These are phyloP conservation scores for Apiotrichum brassicae DNA, from an alignment of 1,284 basidiomycete genomes.

Conservation along the genomic window DNA sequence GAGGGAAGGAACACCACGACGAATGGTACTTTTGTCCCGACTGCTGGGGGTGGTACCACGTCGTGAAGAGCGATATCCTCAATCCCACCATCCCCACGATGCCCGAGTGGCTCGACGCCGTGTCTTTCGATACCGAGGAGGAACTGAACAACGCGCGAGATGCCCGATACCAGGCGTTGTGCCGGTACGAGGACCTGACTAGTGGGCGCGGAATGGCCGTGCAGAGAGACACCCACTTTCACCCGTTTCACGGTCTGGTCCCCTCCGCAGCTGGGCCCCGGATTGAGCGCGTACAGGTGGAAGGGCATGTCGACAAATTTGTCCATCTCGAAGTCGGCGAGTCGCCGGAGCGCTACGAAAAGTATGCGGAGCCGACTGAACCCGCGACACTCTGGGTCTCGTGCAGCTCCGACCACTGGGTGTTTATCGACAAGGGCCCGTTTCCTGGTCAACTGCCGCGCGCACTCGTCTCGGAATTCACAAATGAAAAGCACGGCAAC, in stretches of 20 bases:
- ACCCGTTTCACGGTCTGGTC: constrained; percentile 22
- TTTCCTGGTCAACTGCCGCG: constrained; percentile 33
- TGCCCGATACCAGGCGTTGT: constrained; percentile 9
- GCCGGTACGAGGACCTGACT: background rate
- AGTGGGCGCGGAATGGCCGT: constrained; percentile 9
- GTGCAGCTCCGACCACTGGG: constrained; percentile 32
- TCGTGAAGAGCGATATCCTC: constrained; percentile 16
- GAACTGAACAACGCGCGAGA: background rate
- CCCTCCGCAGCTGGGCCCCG: constrained; percentile 9
- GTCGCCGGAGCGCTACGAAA: background rate
- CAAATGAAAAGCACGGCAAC: constrained; percentile 30
- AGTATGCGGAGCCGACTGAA: background rate
- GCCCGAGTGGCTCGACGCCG: constrained; percentile 23
- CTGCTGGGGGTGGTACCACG: constrained; percentile 37
- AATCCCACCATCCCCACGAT: constrained; percentile 8
- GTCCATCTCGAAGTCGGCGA: constrained; percentile 21
- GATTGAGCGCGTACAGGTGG: constrained; percentile 25
- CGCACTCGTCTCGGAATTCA: constrained; percentile 26
- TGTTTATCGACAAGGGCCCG: constrained; percentile 27
- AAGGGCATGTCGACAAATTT: constrained; percentile 26
- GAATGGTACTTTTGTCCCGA: constrained; percentile 41
- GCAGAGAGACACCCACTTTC: constrained; percentile 23
- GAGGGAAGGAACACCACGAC: constrained; percentile 17
- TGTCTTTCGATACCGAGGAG: background rate
- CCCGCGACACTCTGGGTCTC: constrained; percentile 21